Conservation (phyloP, 345 rosid species). For the Kandelia obovata region DNA sequence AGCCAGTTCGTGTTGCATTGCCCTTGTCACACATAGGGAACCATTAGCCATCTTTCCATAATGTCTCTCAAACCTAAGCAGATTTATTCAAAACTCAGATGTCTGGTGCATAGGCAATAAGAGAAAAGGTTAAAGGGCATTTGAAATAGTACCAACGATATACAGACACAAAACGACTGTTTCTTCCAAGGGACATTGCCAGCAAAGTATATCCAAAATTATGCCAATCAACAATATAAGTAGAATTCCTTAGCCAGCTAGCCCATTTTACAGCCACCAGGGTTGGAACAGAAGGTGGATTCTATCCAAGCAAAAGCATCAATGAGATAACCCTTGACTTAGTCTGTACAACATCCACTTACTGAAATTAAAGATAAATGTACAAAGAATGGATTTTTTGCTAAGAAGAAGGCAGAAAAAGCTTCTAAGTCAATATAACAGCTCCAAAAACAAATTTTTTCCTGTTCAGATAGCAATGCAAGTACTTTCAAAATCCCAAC, state of each 20-base stretch:
- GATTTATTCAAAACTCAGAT: conserved; percentile 15
- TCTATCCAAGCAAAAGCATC: conserved; percentile 43
- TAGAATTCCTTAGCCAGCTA: conserved; percentile 65
- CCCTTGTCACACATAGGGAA: conserved; percentile 80
- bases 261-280: conserved; percentile 88
- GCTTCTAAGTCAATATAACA: too few species aligned
- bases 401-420: too few species aligned
- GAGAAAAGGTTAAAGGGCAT: conserved; percentile 11
- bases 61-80: conserved; percentile 68
- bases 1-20: conserved; percentile 96
- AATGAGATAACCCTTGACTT: background rate
- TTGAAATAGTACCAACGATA: conserved; percentile 61
- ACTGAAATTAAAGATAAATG: too few species aligned
- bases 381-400: too few species aligned
- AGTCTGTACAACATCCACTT: background rate
- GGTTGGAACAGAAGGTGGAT: conserved; percentile 96
- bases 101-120: background rate
- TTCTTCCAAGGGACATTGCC: conserved; percentile 85
- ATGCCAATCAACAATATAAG: conserved; percentile 90
- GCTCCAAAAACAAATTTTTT: too few species aligned
- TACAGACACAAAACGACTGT: conserved; percentile 63
- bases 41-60: conserved; percentile 87
- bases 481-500: too few species aligned
- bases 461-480: too few species aligned
- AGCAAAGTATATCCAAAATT: conserved; percentile 93